Conservation (phyloP, 2,329 filamentous ascomycete genomes). For the Pestalotiopsis sp. region DNA sequence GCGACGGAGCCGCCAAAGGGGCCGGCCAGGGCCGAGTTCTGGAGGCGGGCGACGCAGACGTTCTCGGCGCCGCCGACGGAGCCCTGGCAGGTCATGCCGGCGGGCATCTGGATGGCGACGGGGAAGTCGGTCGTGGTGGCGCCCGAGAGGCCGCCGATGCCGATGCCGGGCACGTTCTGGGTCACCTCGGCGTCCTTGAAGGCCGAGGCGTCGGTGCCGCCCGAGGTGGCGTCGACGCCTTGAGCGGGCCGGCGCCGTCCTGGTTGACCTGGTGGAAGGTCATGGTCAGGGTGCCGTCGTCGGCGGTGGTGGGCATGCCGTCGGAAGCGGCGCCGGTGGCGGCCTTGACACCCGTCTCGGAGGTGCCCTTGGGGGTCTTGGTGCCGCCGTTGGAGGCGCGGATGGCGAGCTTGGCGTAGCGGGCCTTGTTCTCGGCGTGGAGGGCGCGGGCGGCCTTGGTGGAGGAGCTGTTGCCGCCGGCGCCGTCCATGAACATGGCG, state of each 20-base stretch:
- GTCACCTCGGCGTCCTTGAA: constrained; percentile 60
- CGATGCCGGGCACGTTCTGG: constrained; percentile 59
- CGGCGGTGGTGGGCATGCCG: constrained; percentile 60
- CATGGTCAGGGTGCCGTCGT: constrained; percentile 60
- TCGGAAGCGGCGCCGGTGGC: constrained; percentile 52
- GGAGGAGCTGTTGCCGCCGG: constrained; percentile 30
- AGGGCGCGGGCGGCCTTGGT: constrained; percentile 17
- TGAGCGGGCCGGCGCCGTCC: constrained; percentile 64
- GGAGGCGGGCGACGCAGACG: constrained; percentile 64
- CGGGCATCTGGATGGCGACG: constrained; percentile 62
- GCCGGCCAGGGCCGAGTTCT: constrained; percentile 60
- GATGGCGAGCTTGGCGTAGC: constrained; percentile 27
- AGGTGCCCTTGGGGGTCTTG: constrained; percentile 38
- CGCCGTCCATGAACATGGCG: constrained; percentile 56
- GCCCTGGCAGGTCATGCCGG: constrained; percentile 64
- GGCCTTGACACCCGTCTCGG: constrained; percentile 39
- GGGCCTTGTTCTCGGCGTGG: constrained; percentile 17
- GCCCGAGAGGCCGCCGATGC: constrained; percentile 54
- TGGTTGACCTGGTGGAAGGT: constrained; percentile 70
- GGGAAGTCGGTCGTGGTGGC: constrained; percentile 63
- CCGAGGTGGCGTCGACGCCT: constrained; percentile 63
- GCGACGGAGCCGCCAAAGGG: constrained; percentile 66
- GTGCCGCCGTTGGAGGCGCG: constrained; percentile 24
- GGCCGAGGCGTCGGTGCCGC: constrained; percentile 57
- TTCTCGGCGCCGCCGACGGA: constrained; percentile 57